Conservation (phyloP, 371 early-diverging fungal species). For the Rhizopus stolonifer region DNA sequence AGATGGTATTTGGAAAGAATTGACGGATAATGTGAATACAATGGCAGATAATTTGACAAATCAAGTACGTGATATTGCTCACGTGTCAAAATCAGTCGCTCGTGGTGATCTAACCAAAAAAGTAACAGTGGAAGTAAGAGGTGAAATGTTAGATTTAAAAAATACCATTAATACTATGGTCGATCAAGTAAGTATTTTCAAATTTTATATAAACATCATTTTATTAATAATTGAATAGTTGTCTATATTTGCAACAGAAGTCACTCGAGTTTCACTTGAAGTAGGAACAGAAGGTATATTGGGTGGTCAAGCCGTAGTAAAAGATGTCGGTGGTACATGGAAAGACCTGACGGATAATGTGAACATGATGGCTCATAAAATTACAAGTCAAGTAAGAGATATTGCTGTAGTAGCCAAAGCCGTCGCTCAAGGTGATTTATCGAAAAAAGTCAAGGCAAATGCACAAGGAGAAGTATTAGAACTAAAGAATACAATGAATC, state of each 20-base stretch:
- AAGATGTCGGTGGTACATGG: no score
- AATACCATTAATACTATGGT: constrained; percentile 62
- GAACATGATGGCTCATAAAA: constrained; percentile 45
- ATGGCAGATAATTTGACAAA: constrained; percentile 54
- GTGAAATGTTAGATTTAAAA: constrained; percentile 60
- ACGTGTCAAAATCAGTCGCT: constrained; percentile 53
- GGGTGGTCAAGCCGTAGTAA: no score
- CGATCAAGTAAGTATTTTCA: constrained; percentile 38
- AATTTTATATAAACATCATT: background rate
- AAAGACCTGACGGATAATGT: constrained; percentile 62
- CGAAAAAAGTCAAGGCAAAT: constrained; percentile 39
- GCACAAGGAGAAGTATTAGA: constrained; percentile 45
- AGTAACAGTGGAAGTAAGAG: constrained; percentile 48
- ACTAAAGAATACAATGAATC: constrained; percentile 39
- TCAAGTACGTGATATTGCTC: constrained; percentile 56
- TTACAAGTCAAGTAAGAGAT: constrained; percentile 41
- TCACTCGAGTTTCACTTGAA: no score
- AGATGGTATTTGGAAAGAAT: constrained; percentile 62
- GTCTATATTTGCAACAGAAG: constrained; percentile 55
- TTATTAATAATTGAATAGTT: constrained; percentile 10
- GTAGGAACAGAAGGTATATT: no score
- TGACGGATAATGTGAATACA: constrained; percentile 60
- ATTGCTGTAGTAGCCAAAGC: constrained; percentile 43
- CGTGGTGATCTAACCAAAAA: constrained; percentile 52
- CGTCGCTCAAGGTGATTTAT: constrained; percentile 40